Conservation (phyloP, 2,329 filamentous ascomycete genomes). For the Paracoccidioides lutzii region DNA sequence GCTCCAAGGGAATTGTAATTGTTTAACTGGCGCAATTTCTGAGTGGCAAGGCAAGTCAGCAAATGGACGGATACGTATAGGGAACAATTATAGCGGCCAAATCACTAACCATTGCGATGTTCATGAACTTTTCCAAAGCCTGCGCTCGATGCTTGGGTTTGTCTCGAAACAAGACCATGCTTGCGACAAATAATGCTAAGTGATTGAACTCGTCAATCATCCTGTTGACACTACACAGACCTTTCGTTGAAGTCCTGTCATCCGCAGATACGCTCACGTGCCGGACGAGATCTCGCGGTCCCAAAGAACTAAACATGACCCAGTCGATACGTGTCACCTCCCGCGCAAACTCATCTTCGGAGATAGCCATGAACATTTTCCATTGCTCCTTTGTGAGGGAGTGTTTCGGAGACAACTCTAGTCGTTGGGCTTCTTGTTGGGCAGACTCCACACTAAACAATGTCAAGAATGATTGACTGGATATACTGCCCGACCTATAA, state of each 20-base stretch:
- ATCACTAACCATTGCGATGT: constrained; percentile 48
- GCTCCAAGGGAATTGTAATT: constrained; percentile 97
- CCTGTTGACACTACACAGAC: constrained; percentile 74
- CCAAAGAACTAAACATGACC: constrained; percentile 94
- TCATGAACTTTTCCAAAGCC: constrained; percentile 93
- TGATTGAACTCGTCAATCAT: constrained; percentile 93
- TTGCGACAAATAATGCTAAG: constrained; percentile 67
- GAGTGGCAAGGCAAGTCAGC: constrained; percentile 10
- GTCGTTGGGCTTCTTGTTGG: constrained; percentile 58
- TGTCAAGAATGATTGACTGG: constrained; percentile 31
- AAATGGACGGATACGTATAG: background rate
- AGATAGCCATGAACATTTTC: constrained; percentile 75
- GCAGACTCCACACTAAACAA: constrained; percentile 51
- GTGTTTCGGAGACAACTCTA: constrained; percentile 57
- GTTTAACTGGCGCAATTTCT: constrained; percentile 77
- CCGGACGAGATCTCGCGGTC: constrained; percentile 81
- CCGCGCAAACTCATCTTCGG: constrained; percentile 72
- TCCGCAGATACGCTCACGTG: constrained; percentile 62
- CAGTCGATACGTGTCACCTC: constrained; percentile 94
- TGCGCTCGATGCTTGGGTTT: constrained; percentile 90
- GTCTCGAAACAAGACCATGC: constrained; percentile 76
- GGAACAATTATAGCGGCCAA: background rate
- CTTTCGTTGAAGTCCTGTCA: constrained; percentile 46
- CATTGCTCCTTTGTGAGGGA: constrained; percentile 76
- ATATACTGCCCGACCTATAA: constrained; percentile 27